Conservation (phyloP, 805 yeast genomes). For the Candida adriatica region DNA sequence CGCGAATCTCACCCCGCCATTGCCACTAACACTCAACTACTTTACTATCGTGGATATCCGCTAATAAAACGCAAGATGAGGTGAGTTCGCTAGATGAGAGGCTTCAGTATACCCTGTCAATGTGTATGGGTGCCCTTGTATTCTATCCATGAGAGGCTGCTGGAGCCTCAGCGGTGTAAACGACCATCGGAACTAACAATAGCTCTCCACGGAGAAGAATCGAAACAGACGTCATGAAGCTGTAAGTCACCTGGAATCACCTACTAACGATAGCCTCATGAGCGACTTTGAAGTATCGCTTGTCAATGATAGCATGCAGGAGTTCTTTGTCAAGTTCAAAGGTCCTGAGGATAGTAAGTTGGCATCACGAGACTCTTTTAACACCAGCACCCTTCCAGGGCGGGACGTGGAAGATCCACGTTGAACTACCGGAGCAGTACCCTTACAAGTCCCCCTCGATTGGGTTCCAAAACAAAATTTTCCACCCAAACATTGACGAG, state of each 20-base stretch:
- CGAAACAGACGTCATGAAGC: constrained; percentile 93
- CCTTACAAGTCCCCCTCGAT: constrained; percentile 96
- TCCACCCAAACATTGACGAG: constrained; percentile 94
- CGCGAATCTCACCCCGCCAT: too few species aligned
- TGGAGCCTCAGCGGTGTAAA: too few species aligned
- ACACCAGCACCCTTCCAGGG: constrained; percentile 70
- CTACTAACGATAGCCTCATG: constrained; percentile 49
- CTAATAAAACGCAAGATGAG: too few species aligned
- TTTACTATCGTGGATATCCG: too few species aligned
- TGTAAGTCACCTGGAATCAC: constrained; percentile 40
- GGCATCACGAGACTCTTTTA: neutral
- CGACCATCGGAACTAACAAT: too few species aligned
- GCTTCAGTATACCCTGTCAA: too few species aligned
- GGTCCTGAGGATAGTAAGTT: constrained; percentile 68
- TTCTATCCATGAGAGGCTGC: too few species aligned
- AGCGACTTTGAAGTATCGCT: constrained; percentile 85
- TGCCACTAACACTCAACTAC: too few species aligned
- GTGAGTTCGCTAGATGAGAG: too few species aligned
- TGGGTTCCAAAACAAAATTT: constrained; percentile 86
- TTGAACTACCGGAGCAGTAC: constrained; percentile 90
- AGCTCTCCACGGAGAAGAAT: constrained; percentile 41
- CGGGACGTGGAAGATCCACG: constrained; percentile 87
- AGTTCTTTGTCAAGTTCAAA: constrained; percentile 72
- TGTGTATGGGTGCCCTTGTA: too few species aligned
- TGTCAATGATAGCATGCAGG: constrained; percentile 79